These are phyloP conservation scores for Geotrichum restrictum DNA, from an alignment of 1,139 yeast genomes.

Conservation along the genomic window DNA sequence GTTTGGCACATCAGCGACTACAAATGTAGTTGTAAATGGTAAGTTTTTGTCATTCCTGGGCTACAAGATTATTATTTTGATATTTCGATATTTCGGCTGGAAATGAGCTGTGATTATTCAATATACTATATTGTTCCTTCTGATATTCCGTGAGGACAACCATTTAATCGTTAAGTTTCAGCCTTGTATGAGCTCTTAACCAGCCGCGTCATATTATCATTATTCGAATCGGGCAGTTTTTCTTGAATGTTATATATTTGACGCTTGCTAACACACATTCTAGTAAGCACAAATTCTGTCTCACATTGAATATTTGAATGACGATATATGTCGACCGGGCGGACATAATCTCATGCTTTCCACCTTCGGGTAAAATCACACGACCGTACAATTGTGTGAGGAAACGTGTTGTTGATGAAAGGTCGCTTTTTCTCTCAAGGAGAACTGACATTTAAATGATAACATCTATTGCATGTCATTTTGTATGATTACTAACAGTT, in stretches of 20 bases:
- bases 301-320: conserved; percentile 14
- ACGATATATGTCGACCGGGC: conserved; percentile 25
- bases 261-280: not conserved
- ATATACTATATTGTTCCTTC: conserved; percentile 19
- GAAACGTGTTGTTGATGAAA: conserved; percentile 20
- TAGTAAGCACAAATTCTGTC: conserved; percentile 9
- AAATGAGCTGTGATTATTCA: conserved; percentile 17
- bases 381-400: conserved; percentile 19
- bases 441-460: conserved; percentile 6
- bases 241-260: not conserved
- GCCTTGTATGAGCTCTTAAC: conserved; percentile 22
- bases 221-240: not conserved
- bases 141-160: conserved; percentile 21
- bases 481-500: not conserved
- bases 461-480: not conserved
- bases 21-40: conserved; percentile 11
- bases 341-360: conserved; percentile 21
- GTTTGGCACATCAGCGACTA: too few species aligned
- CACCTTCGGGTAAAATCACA: conserved; percentile 16
- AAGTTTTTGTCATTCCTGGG: conserved; percentile 1
- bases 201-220: not conserved
- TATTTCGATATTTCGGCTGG: not conserved
- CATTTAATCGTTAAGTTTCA: conserved; percentile 22
- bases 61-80: not conserved
- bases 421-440: conserved; percentile 19